Evolutionary conservation across 108 stramenopile genomes (phyloP), one percentile per base, ranked within the genome.

Genomic region (Mediolabrus comicus): DNA sequence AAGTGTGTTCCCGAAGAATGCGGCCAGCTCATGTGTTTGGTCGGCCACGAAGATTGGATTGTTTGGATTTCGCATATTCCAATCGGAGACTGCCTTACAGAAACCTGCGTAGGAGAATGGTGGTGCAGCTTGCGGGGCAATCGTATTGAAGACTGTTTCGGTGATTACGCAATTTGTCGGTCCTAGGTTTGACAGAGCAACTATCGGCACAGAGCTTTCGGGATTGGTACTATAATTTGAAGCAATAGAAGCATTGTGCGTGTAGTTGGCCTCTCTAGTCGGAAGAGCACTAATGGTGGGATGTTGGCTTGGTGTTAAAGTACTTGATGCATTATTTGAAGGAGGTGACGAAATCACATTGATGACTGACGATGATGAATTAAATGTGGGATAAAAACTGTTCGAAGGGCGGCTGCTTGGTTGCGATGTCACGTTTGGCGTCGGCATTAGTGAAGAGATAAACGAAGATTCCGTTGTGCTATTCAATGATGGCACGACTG

Each of bases 1-100:
- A 17, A 69, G 36, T 24, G 57, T 22, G 28, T 69, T 41, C n/a
- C 61, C 71, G n/a, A 71, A 62, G 53, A 71, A 71, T 61, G 71
- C 69, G 24, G 61, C 61, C 14, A 71, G 53, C 53, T 71, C 71
- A 49, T 71, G 59, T 16, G 38, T 33, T 19, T 55, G 52, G 8
- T 56, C 33, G 17, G 53, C 61, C 1, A 28, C 16, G 25, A 71
- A 71, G 14, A 71, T 71, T 12, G 14, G 8, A 36, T 38, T 29
- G 26, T 31, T 56, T 6, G 51, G 13, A 12, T 60, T 34, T 16
- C 27, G 3, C 10, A 19, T 22, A 27, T 71, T 71, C 60, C 61
- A 71, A 35, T 51, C 33, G 1, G 14, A 24, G 5, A 71, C 52
- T 22, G 71, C 71, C 8, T 14, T 12, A 9, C 60, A 49, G 17